These are phyloP conservation scores for Venturia nashicola DNA, from an alignment of 2,329 filamentous ascomycete species.

Conservation along the genomic window DNA sequence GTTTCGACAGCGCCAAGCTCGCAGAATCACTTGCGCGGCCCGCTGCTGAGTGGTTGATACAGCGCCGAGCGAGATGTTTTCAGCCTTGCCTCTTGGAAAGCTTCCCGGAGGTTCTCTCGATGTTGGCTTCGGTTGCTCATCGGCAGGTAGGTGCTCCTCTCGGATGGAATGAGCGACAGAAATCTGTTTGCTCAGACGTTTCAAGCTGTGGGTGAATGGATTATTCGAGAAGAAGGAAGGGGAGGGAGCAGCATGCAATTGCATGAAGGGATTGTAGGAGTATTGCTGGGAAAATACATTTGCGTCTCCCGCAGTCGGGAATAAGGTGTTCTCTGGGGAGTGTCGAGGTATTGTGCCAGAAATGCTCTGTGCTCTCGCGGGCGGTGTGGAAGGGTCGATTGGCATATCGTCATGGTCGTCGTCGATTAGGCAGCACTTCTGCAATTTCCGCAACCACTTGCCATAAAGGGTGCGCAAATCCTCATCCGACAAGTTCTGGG, in stretches of 20 bases:
- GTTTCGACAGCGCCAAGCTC: constrained; percentile 22
- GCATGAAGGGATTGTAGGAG: constrained; percentile 5
- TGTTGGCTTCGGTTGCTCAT: background rate
- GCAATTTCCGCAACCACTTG: constrained; percentile 13
- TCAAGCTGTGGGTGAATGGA: background rate
- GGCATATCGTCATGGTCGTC: constrained; percentile 5
- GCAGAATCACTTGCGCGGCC: constrained; percentile 24
- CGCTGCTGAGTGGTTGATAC: constrained; percentile 9
- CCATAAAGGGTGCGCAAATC: background rate
- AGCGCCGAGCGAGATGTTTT: constrained; percentile 13
- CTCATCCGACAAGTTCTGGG: constrained; percentile 12
- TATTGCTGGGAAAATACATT: background rate
- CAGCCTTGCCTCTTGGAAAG: background rate
- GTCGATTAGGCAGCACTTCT: constrained; percentile 11
- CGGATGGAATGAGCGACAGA: constrained; percentile 1
- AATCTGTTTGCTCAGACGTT: background rate
- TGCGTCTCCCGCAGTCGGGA: background rate
- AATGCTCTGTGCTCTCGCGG: background rate
- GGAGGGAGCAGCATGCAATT: background rate
- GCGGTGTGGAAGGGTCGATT: background rate
- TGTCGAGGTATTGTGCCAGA: background rate
- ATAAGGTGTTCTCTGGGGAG: constrained; percentile 5
- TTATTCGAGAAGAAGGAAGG: background rate
- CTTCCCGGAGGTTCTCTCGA: background rate
- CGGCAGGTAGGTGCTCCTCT: background rate